Evolutionary conservation across 2,329 filamentous ascomycete genomes (phyloP), one percentile per base, ranked within the genome.

Genomic region (Corniculantispora saksenae): DNA sequence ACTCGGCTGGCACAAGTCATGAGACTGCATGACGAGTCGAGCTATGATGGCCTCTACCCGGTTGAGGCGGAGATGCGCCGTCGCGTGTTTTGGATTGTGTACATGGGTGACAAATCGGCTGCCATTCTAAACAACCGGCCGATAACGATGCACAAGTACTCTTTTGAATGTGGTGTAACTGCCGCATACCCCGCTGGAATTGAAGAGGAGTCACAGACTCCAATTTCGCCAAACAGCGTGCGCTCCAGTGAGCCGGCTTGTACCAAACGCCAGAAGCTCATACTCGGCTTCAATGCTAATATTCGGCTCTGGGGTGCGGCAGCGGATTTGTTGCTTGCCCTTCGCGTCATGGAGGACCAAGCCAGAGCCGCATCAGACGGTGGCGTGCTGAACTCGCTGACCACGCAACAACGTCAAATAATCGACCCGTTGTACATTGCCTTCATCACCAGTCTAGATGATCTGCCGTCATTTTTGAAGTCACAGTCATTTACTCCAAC

Each of bases 111-210:
- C 62, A 79, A 79, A 62, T 79, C 76, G 0, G 76, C 77, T 0
- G 75, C 76, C 0, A 75, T 79, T 10, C 65, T 79, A 6, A 80
- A 80, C 58, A 76, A 77, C 4, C 74, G 78, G 0, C 79, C 79
- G 2, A 80, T 81, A 4, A 80, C 79, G 0, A 76, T 82, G 13
- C 79, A 81, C 67, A 77, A 79, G 53, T 80, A 76, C 66, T 80
- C 76, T 1, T 79, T 80, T 57, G 76, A 79, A 29, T 70, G 73
- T 0, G 77, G 76, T 8, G 79, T 81, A 23, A 80, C 78, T 0
- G 77, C 76, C 0, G 67, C 70, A 0, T 77, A 76, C 51, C 76
- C 75, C 1, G 71, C 72, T 1, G 75, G 74, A 4, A 72, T 76
- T 10, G 72, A 75, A 9, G 70, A 73, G 3, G 69, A 72, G n/a